Percentiles rank a stretch among this genome's conserved stretches.
These are phyloP conservation scores for Podaxis carcinomalis DNA, from an alignment of 768 basidiomycete species.

Conservation along the genomic window DNA sequence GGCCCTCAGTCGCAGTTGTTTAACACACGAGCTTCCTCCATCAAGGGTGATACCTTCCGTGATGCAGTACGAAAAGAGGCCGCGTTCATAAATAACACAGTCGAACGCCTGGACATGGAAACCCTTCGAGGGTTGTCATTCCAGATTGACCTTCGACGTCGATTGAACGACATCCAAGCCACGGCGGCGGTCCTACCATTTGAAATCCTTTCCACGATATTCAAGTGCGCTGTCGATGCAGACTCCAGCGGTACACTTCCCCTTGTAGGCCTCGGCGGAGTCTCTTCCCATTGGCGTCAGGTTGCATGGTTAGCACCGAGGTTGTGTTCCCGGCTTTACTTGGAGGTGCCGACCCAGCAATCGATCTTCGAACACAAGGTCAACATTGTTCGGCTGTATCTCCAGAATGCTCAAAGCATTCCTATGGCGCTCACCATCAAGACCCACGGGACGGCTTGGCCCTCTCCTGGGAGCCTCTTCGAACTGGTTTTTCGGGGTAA, in stretches of 20 bases:
- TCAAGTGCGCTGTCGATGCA: not conserved
- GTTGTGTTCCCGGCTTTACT: not conserved
- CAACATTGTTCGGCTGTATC: no score
- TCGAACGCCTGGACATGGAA: not conserved
- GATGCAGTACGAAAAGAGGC: not conserved
- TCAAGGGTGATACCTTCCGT: no score
- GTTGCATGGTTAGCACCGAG: not conserved
- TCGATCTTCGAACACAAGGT: no score
- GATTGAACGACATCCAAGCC: not conserved
- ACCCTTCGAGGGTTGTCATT: not conserved
- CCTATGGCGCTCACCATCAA: no score
- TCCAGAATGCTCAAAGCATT: no score
- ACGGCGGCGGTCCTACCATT: not conserved
- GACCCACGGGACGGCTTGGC: no score
- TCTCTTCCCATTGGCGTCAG: not conserved
- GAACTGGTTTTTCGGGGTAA: no score
- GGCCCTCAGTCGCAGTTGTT: no score
- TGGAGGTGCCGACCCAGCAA: no score
- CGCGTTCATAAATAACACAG: not conserved
- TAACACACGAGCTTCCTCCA: no score
- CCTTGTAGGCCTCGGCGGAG: not conserved
- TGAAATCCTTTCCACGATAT: not conserved
- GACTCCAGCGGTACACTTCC: not conserved
- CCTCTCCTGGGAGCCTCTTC: no score
- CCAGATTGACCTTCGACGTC: not conserved